Base-by-base conservation (phyloP, 2,329 filamentous ascomycete species). In the Ceratocystis albifundus region DNA sequence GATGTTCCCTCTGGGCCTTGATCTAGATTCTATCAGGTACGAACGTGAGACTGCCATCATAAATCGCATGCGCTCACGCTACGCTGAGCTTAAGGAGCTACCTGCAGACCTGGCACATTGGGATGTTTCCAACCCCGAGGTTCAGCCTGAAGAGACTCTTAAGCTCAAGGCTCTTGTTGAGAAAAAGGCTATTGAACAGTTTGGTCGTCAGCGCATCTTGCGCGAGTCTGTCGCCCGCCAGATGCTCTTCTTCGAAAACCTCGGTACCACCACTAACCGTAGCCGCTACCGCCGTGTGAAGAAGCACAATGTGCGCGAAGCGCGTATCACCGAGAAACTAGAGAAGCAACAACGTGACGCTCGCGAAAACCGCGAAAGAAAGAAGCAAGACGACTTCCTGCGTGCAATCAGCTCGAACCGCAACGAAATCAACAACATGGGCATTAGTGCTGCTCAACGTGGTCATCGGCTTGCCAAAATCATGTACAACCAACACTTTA, bases 341-440 rank as follows among this genome's bases (percentile, higher is more conserved):
- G 94, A 99, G 83, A 97, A 97, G 79, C 92, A 99, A 75, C 94
- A 99, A 75, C 90, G 94, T 67, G 93, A 97, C 75, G 93, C 92
- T 53, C 89, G 94, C 67, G 93, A 97, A 78, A 90, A 89, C 70
- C 89, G 95, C 69, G 94, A 99, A 78, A 96, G 96, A 85, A 94
- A 96, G 85, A 96, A 95, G 78, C 93, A 97, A 73, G 84, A 83
- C 68, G 93, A 97, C 74, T 96, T 96, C 76, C 82, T 99, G 67
- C 86, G 90, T 69, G 88, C 92, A 45, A 90, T 99, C 64, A 82
- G 90, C 70, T 87, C 85, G 70, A 93, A 96, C 75, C 85, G 88
- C 66, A 82, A 84, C 62, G 91, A 96, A 71, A 85, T 97, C 57
- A 81, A 84, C 68, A 86, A 85, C 68, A 82, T 84, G 62, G 88